A percentile compares a stretch with the other conserved stretches of the same genome.
Evolutionary conservation across 352 stramenopile genomes (phyloP).

Genomic region (Phytophthora megakarya): DNA sequence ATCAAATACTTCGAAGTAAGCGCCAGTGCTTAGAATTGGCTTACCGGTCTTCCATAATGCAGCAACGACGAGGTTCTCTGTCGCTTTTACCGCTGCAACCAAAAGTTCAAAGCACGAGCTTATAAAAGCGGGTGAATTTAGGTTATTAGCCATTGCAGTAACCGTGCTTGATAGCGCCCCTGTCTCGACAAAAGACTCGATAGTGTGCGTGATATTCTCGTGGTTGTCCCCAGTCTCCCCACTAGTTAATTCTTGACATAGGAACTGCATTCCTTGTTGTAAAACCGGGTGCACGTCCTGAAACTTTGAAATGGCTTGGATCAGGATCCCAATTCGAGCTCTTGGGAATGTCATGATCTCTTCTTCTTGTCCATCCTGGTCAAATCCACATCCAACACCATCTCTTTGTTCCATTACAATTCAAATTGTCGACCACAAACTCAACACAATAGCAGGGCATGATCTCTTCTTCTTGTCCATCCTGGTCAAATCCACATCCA

Average conservation of each 20-base stretch:
- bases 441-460: neutral
- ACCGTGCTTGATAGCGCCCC: slow-evolving; percentile 15
- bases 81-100: slow-evolving; percentile 2
- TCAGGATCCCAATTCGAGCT: slow-evolving; percentile 29
- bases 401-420: slow-evolving; percentile 16
- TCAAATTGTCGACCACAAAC: neutral
- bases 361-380: neutral
- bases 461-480: neutral
- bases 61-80: neutral
- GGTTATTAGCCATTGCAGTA: slow-evolving; percentile 20
- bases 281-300: slow-evolving; percentile 40
- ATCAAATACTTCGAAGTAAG: neutral
- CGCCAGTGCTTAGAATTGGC: neutral
- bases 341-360: slow-evolving; percentile 18
- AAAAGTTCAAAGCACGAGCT: slow-evolving; percentile 25
- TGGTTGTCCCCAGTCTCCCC: neutral
- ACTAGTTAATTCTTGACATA: slow-evolving; percentile 21
- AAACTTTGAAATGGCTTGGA: slow-evolving; percentile 39
- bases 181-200: slow-evolving; percentile 16
- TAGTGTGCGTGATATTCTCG: slow-evolving; percentile 3
- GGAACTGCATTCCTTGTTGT: slow-evolving; percentile 29
- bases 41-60: slow-evolving; percentile 24
- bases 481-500: neutral
- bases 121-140: slow-evolving; percentile 24
- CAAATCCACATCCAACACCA: neutral